Conservation (phyloP, 345 rosid genomes). For the Aegle marmelos region DNA sequence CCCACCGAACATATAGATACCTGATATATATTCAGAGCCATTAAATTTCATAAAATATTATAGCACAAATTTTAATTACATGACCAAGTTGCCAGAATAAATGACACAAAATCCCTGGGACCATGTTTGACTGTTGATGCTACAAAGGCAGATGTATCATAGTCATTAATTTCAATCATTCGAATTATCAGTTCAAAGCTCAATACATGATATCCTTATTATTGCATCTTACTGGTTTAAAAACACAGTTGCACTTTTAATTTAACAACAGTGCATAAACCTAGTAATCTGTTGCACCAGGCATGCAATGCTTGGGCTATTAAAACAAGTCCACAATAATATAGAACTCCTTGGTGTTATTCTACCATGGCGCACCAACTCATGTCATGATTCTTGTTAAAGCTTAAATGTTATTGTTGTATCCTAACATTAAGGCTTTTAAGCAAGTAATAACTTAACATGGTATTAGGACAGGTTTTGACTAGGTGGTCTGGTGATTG, state of each 20-base stretch:
- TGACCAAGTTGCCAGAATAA: not conserved
- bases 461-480: not conserved
- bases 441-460: not conserved
- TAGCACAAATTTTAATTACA: not conserved
- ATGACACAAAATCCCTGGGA: not conserved
- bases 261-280: not conserved
- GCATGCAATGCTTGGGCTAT: not conserved
- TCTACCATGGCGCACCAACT: not conserved
- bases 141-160: not conserved
- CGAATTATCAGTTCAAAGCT: not conserved
- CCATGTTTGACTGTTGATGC: not conserved
- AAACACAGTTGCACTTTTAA: not conserved
- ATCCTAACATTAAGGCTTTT: not conserved
- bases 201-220: not conserved
- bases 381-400: not conserved
- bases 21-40: slow-evolving; percentile 34
- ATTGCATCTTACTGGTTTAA: no score
- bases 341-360: not conserved
- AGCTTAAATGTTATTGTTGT: not conserved
- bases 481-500: not conserved
- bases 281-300: not conserved
- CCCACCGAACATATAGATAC: slow-evolving; percentile 93
- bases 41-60: not conserved
- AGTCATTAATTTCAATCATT: not conserved
- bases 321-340: not conserved